Percentiles rank a stretch among this genome's conserved stretches.
Evolutionary conservation across 2,329 filamentous ascomycete genomes (phyloP).

Genomic region (Fusarium brevicatenulatum): DNA sequence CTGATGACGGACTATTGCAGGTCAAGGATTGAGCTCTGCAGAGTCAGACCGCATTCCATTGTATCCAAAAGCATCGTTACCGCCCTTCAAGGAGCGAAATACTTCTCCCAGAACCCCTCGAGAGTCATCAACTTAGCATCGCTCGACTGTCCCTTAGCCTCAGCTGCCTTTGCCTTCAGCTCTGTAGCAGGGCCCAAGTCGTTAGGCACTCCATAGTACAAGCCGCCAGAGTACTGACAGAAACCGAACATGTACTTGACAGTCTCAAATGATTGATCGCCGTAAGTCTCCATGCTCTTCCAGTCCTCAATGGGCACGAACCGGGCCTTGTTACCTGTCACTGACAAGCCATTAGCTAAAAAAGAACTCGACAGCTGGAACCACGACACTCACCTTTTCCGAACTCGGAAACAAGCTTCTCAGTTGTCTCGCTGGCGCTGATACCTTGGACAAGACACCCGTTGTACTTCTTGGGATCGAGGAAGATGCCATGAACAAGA

Average conservation of each 20-base stretch:
- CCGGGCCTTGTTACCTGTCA: conserved; percentile 47
- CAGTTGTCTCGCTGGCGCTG: conserved; percentile 48
- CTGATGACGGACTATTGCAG: neutral
- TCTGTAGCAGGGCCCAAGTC: conserved; percentile 39
- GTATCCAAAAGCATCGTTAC: too few species aligned
- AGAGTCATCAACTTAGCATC: conserved; percentile 39
- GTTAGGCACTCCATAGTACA: conserved; percentile 47
- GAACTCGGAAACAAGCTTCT: conserved; percentile 47
- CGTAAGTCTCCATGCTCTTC: conserved; percentile 48
- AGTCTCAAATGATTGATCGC: conserved; percentile 47
- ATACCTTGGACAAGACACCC: conserved; percentile 51
- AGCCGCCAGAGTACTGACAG: conserved; percentile 48
- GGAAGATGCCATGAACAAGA: conserved; percentile 56
- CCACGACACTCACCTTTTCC: conserved; percentile 40
- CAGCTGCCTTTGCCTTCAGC: conserved; percentile 45
- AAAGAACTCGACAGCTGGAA: neutral
- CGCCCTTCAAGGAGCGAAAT: conserved; percentile 31
- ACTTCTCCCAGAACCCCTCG: conserved; percentile 40
- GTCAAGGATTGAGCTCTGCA: neutral
- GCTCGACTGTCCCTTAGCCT: conserved; percentile 40
- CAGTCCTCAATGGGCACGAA: conserved; percentile 47
- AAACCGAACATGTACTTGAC: conserved; percentile 52
- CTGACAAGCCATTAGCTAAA: conserved; percentile 31
- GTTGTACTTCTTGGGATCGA: conserved; percentile 52
- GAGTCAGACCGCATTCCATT: neutral